Conservation (phyloP, 345 rosid genomes). For the Eucalyptus tenuipes region DNA sequence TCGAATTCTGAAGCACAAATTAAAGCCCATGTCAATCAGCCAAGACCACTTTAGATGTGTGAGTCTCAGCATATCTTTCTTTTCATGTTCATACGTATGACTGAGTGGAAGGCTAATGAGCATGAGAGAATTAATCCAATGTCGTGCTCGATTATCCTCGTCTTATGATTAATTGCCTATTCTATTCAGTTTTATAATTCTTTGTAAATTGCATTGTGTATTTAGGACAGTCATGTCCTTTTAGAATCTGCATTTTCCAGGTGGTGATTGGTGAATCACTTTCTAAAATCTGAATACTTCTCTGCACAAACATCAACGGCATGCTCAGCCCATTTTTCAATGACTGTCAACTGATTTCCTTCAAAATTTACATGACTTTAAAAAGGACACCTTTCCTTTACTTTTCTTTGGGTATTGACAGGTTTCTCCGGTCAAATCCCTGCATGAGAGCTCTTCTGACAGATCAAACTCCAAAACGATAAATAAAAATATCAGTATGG, state of each 20-base stretch:
- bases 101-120: not conserved
- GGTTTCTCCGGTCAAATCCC: conserved; percentile 13
- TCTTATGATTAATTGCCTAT: not conserved
- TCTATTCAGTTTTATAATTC: not conserved
- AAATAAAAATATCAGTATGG: conserved; percentile 6
- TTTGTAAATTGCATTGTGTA: not conserved
- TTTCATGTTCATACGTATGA: not conserved
- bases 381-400: not conserved
- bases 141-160: not conserved
- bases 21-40: not conserved
- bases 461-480: conserved; percentile 10
- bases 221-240: not conserved
- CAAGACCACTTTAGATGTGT: not conserved
- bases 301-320: not conserved
- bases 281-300: not conserved
- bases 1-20: conserved; percentile 11
- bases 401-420: not conserved
- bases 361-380: not conserved
- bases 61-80: not conserved
- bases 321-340: not conserved
- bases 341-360: not conserved
- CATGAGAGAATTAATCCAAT: not conserved
- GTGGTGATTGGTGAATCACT: not conserved
- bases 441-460: conserved; percentile 13
- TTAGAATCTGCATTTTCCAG: not conserved